Evolutionary conservation across 1,284 basidiomycete genomes (phyloP).

Genomic region (Microbotryum intermedium): DNA sequence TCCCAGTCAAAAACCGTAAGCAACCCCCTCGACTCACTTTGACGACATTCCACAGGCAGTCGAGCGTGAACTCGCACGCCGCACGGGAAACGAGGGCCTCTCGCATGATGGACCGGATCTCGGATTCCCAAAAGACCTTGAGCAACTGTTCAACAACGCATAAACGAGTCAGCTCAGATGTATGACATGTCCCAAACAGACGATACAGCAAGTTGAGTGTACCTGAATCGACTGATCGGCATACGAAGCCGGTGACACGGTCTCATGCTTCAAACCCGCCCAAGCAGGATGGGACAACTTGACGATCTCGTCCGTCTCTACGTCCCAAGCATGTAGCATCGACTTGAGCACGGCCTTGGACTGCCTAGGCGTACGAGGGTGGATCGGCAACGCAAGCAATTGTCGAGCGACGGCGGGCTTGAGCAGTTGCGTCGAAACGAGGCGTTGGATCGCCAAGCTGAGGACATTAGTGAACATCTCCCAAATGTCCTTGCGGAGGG

Average conservation of each 20-base stretch:
- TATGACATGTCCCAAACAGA: no score
- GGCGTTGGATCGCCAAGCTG: slow-evolving; percentile 40
- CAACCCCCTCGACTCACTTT: slow-evolving; percentile 29
- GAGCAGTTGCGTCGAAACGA: slow-evolving; percentile 41
- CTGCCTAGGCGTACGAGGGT: slow-evolving; percentile 39
- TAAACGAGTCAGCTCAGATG: background rate
- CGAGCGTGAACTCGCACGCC: slow-evolving; percentile 39
- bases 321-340: slow-evolving; percentile 38
- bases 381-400: slow-evolving; percentile 38
- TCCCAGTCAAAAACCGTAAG: slow-evolving; percentile 2
- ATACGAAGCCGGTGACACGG: slow-evolving; percentile 38
- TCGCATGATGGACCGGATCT: slow-evolving; percentile 38
- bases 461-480: slow-evolving; percentile 38
- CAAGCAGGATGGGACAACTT: slow-evolving; percentile 40
- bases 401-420: slow-evolving; percentile 41
- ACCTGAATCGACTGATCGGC: slow-evolving; percentile 36
- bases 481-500: slow-evolving; percentile 37
- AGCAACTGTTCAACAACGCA: slow-evolving; percentile 35
- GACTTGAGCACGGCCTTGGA: slow-evolving; percentile 39
- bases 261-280: slow-evolving; percentile 38
- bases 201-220: background rate
- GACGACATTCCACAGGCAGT: slow-evolving; percentile 40
- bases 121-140: slow-evolving; percentile 41
- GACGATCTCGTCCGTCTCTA: slow-evolving; percentile 37
- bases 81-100: slow-evolving; percentile 40